Conservation (phyloP, 768 basidiomycete species). For the Mycena leptocephala region DNA sequence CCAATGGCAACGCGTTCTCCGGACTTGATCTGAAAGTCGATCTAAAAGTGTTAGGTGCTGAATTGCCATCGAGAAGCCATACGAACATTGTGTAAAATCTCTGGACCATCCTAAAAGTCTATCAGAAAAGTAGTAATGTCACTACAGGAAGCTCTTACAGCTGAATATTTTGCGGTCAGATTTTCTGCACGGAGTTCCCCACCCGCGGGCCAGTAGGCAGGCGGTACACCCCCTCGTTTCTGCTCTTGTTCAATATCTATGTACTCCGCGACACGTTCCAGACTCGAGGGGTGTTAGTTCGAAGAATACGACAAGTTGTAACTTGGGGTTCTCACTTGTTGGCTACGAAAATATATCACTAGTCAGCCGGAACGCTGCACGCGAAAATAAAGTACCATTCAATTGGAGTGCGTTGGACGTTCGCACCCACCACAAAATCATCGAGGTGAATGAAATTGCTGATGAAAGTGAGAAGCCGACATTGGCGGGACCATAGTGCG, state of each 20-base stretch:
- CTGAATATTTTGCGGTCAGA: constrained; percentile 66
- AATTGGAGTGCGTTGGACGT: constrained; percentile 63
- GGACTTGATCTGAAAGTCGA: constrained; percentile 55
- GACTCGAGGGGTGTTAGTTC: constrained; percentile 33
- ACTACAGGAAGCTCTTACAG: background rate
- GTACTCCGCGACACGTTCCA: constrained; percentile 71
- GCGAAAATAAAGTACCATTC: constrained; percentile 45
- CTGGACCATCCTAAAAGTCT: constrained; percentile 60
- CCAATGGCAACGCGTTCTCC: constrained; percentile 75
- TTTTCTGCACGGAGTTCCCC: constrained; percentile 69
- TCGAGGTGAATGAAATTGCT: constrained; percentile 63
- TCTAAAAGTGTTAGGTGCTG: background rate
- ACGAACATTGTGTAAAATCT: constrained; percentile 68
- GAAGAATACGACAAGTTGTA: background rate
- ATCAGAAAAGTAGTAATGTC: background rate
- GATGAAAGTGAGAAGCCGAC: constrained; percentile 59
- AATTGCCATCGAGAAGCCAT: background rate
- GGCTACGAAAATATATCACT: background rate
- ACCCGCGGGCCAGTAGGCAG: constrained; percentile 77
- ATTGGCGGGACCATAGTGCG: constrained; percentile 47
- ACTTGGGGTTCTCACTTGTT: constrained; percentile 18
- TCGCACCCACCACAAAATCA: constrained; percentile 64
- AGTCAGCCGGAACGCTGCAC: background rate
- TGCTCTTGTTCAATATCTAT: constrained; percentile 71
- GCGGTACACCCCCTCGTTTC: constrained; percentile 57